Conservation (phyloP, 2,329 filamentous ascomycete species). For the Alternaria arborescens region DNA sequence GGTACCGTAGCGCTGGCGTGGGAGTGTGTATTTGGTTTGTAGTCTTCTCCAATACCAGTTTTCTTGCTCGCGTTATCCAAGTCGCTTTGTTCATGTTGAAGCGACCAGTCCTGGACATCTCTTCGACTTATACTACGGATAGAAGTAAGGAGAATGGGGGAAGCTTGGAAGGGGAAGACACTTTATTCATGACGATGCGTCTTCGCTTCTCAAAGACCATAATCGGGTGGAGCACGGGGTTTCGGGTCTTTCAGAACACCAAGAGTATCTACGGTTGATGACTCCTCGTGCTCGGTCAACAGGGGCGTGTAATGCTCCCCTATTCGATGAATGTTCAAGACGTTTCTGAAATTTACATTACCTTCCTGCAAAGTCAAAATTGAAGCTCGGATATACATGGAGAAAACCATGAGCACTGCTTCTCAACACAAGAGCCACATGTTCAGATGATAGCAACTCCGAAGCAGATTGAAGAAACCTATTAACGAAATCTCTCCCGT, state of each 20-base stretch:
- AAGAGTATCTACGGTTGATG: too few species aligned
- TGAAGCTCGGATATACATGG: too few species aligned
- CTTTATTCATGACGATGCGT: not conserved
- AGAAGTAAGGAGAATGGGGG: not conserved
- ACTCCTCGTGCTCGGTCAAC: too few species aligned
- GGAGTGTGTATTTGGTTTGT: not conserved
- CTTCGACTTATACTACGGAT: not conserved
- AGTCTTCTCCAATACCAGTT: not conserved
- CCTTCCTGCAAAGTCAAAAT: too few species aligned
- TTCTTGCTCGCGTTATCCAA: not conserved
- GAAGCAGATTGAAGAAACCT: not conserved
- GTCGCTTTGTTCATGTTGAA: not conserved
- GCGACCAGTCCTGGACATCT: not conserved
- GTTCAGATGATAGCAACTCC: not conserved
- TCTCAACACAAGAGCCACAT: not conserved
- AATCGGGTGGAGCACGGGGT: not conserved
- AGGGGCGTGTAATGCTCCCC: too few species aligned
- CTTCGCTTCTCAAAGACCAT: not conserved
- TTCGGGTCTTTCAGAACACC: too few species aligned
- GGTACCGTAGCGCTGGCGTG: not conserved
- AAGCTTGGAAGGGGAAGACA: not conserved
- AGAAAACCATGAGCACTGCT: too few species aligned
- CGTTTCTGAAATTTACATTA: not conserved
- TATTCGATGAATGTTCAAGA: too few species aligned
- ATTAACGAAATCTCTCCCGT: not conserved